A percentile compares a stretch with the other conserved stretches of the same genome.
Evolutionary conservation across 345 rosid genomes (phyloP).

Genomic region (Corymbia maculata): DNA sequence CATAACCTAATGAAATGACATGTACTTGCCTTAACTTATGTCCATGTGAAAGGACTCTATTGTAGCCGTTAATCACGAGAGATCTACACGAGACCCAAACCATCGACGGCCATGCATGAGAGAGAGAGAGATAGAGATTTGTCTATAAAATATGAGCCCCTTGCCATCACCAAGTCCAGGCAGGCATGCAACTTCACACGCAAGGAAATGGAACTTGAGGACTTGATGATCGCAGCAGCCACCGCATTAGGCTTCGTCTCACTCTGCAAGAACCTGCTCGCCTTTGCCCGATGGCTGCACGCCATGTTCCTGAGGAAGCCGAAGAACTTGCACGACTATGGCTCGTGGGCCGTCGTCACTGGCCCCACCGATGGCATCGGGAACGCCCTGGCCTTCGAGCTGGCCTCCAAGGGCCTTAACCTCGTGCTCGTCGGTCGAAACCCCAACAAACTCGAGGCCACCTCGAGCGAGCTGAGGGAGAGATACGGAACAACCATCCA

Average conservation of each 20-base stretch:
- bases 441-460: conserved; percentile 20
- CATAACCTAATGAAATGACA: neutral
- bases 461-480: conserved; percentile 4
- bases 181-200: neutral
- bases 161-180: neutral
- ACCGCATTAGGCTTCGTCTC: conserved; percentile 17
- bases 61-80: neutral
- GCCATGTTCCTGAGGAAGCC: conserved; percentile 25
- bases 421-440: conserved; percentile 27
- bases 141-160: neutral
- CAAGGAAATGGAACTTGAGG: neutral
- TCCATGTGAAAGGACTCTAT: neutral
- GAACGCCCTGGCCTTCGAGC: conserved; percentile 28
- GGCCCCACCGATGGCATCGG: conserved; percentile 50
- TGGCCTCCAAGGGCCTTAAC: conserved; percentile 31
- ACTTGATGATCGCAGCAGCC: neutral
- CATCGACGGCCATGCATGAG: neutral
- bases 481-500: neutral
- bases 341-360: conserved; percentile 40
- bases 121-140: neutral
- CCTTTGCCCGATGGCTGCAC: conserved; percentile 20
- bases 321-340: conserved; percentile 24
- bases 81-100: neutral
- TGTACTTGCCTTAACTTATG: neutral
- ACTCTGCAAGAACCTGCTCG: neutral